phyloP scores from a whole-genome alignment of 495 filamentous ascomycete genomes.

The Penicillium pulvis region DNA sequence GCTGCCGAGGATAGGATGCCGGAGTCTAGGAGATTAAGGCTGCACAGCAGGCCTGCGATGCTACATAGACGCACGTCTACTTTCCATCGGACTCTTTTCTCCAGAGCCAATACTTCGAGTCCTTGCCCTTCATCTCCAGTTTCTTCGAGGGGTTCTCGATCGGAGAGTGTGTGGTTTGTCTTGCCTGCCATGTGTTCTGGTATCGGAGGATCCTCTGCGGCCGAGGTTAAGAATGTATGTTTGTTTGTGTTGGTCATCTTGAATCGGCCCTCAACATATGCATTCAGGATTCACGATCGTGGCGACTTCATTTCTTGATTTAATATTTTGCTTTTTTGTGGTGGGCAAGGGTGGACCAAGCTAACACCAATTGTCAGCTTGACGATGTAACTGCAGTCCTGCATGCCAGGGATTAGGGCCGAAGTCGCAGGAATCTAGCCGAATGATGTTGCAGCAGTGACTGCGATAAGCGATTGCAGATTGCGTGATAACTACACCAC shows the following conservation, averaged over 20 bases:
- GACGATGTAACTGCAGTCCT: neutral
- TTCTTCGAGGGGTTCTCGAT: neutral
- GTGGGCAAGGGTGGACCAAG: neutral
- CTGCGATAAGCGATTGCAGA: neutral
- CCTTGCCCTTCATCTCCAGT: neutral
- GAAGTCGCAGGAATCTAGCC: slow-evolving; percentile 2
- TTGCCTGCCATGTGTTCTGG: neutral
- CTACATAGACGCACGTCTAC: slow-evolving; percentile 73
- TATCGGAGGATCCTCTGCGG: neutral
- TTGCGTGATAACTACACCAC: neutral
- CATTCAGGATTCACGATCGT: neutral
- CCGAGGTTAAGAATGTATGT: neutral
- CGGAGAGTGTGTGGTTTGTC: neutral
- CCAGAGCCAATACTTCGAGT: slow-evolving; percentile 24
- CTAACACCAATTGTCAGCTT: neutral
- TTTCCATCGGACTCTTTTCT: slow-evolving; percentile 59
- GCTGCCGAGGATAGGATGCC: slow-evolving; percentile 78
- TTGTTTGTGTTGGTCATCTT: neutral
- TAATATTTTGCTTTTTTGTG: neutral
- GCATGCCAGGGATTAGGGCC: neutral
- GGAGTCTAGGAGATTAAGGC: slow-evolving; percentile 71
- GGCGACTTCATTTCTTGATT: neutral
- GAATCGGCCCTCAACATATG: neutral
- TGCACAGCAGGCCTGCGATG: slow-evolving; percentile 73
- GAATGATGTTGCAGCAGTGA: neutral